A percentile compares a stretch with the other conserved stretches of the same genome.
Evolutionary conservation across 257 asterid genomes (phyloP).

Genomic region (Cynanchum wilfordii): DNA sequence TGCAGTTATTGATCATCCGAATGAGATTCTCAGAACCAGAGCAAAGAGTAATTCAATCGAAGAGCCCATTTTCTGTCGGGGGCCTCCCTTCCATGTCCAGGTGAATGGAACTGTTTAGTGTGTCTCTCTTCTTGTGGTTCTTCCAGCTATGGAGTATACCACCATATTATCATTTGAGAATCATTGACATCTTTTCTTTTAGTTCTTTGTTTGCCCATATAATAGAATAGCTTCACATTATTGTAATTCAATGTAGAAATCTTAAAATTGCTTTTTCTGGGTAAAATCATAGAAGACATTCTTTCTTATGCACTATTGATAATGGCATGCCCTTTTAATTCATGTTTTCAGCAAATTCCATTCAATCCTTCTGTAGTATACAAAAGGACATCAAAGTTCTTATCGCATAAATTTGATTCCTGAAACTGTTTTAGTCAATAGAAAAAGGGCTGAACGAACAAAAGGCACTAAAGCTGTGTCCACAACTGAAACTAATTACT

Average conservation of each 20-base stretch:
- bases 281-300: too few species aligned
- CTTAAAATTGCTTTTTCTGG: not conserved
- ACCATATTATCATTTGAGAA: not conserved
- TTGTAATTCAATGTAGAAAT: not conserved
- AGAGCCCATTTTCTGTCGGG: slow-evolving; percentile 92
- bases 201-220: not conserved
- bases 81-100: slow-evolving; percentile 87
- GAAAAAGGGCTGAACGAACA: not conserved
- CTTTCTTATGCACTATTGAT: too few species aligned
- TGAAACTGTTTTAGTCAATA: not conserved
- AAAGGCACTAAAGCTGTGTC: not conserved
- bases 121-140: too few species aligned
- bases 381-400: not conserved
- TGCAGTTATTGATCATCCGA: slow-evolving; percentile 86
- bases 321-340: too few species aligned
- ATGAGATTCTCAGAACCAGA: slow-evolving; percentile 86
- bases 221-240: not conserved
- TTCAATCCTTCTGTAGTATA: too few species aligned
- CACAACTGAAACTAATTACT: not conserved
- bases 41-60: slow-evolving; percentile 63
- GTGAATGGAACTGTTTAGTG: slow-evolving; percentile 57
- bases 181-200: not conserved
- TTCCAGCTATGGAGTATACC: not conserved
- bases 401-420: not conserved
- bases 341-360: too few species aligned